These are phyloP conservation scores for Arthrobotrys musiformis DNA, from an alignment of 2,329 filamentous ascomycete genomes.

Conservation along the genomic window DNA sequence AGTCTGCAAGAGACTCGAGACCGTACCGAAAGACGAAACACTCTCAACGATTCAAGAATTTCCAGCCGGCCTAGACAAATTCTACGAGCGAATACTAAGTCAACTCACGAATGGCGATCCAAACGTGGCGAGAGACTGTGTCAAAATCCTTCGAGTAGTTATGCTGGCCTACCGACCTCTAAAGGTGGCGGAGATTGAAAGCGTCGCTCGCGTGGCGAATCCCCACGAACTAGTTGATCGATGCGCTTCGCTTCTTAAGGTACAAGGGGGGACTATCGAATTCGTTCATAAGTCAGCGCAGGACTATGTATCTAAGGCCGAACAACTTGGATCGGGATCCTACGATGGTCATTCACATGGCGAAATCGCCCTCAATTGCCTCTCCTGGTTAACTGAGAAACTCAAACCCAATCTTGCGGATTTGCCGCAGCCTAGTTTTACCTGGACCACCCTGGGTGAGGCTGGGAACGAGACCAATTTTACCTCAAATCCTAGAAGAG, in stretches of 20 bases:
- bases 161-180: conserved; percentile 59
- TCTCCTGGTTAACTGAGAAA: conserved; percentile 57
- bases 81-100: conserved; percentile 58
- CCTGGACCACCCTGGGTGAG: too few species aligned
- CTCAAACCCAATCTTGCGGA: conserved; percentile 59
- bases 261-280: conserved; percentile 56
- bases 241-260: conserved; percentile 59
- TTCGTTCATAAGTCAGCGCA: conserved; percentile 60
- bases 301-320: conserved; percentile 58
- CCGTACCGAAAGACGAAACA: conserved; percentile 30
- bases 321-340: conserved; percentile 55
- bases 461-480: too few species aligned
- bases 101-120: conserved; percentile 55
- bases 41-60: conserved; percentile 56
- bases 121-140: conserved; percentile 51
- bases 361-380: conserved; percentile 57
- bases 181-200: conserved; percentile 58
- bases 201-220: conserved; percentile 56
- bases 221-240: conserved; percentile 33
- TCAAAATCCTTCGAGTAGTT: conserved; percentile 59
- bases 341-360: conserved; percentile 52
- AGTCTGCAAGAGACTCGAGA: conserved; percentile 59
- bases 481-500: too few species aligned
- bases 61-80: conserved; percentile 56
- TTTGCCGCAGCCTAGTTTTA: conserved; percentile 55